phyloP scores from a whole-genome alignment of 768 basidiomycete species.

The Mycena rebaudengoi region DNA sequence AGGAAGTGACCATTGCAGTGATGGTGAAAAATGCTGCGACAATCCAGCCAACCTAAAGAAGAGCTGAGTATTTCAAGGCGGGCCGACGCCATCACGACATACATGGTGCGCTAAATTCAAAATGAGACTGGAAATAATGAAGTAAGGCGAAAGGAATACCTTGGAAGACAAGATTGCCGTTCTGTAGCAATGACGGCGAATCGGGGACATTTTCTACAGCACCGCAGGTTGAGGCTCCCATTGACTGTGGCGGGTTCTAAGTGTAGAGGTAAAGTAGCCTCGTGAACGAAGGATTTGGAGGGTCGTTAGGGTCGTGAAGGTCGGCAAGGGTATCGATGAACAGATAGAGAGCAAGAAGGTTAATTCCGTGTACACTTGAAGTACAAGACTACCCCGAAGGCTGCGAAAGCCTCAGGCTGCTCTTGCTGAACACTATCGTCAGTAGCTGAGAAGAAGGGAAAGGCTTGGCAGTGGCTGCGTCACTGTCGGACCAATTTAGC shows the following conservation, averaged over 20 bases:
- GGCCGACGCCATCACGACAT: slow-evolving; percentile 18
- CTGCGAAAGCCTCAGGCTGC: too few relatives aligned
- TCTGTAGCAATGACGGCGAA: slow-evolving; percentile 66
- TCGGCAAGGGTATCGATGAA: background rate
- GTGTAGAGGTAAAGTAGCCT: background rate
- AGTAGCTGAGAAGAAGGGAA: too few relatives aligned
- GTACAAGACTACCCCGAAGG: background rate
- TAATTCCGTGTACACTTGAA: too few relatives aligned
- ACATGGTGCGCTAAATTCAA: slow-evolving; percentile 63
- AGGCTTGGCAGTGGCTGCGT: background rate
- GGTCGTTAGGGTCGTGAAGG: slow-evolving; percentile 15
- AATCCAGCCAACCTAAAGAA: slow-evolving; percentile 71
- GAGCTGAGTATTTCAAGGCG: slow-evolving; percentile 1
- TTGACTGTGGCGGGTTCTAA: background rate
- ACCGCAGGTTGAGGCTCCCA: slow-evolving; percentile 34
- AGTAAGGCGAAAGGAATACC: slow-evolving; percentile 44
- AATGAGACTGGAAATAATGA: background rate
- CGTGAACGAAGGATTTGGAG: background rate
- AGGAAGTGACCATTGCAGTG: slow-evolving; percentile 62
- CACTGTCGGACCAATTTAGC: background rate
- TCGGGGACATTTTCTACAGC: slow-evolving; percentile 51
- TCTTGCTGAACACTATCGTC: too few relatives aligned
- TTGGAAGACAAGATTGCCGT: slow-evolving; percentile 69
- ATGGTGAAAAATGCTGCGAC: slow-evolving; percentile 66
- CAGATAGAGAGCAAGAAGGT: background rate